Base-by-base conservation (phyloP, 2,329 filamentous ascomycete genomes). In the Pseudopithomyces chartarum region DNA sequence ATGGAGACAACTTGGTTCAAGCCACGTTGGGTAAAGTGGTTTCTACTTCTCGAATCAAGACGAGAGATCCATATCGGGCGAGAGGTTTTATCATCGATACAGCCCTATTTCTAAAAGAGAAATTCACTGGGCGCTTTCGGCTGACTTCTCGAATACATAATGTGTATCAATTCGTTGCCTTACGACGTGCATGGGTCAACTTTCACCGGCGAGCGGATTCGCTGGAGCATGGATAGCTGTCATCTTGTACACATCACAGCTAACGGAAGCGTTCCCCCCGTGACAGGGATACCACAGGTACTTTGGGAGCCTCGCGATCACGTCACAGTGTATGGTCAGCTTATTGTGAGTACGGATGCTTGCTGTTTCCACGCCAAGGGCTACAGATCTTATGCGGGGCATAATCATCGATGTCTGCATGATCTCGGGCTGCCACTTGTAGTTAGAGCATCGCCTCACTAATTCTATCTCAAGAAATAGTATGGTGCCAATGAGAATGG, bases 371-470 rank as follows among this genome's bases (percentile, higher is more conserved):
- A 36, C 48, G 22, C 20, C 20, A 23, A 22, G 3, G n/a, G 48
- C 38, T 26, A 34, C 48, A 33, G n/a, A 34, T 29, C 17, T 36
- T 49, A 50, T 50, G 47, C 34, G 39, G 39, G 15, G n/a, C 45
- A 48, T 36, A 15, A 29, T 7, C 17, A 47, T 47, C 26, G 44
- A 40, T 23, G 17, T n/a, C 19, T 26, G 19, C 32, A 33, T 22
- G 33, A 48, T 19, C 32, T 23, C 34, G 47, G 47, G 34, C n/a
- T 17, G 23, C n/a, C 19, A 13, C 34, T 29, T 22, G 3, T 17
- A 45, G 19, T 17, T 17, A 11, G 6, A 6, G 8, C 34, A 33
- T 19, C 32, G 20, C 22, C 45, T 23, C 19, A 23, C 20, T 13
- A 5, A 20, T 38, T 19, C 32, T 48, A 10, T 11, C 13, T 22